Evolutionary conservation across 164 flowering plant genomes (phyloP), one percentile per base, ranked within the genome.

Genomic region (Stephania cephalantha): DNA sequence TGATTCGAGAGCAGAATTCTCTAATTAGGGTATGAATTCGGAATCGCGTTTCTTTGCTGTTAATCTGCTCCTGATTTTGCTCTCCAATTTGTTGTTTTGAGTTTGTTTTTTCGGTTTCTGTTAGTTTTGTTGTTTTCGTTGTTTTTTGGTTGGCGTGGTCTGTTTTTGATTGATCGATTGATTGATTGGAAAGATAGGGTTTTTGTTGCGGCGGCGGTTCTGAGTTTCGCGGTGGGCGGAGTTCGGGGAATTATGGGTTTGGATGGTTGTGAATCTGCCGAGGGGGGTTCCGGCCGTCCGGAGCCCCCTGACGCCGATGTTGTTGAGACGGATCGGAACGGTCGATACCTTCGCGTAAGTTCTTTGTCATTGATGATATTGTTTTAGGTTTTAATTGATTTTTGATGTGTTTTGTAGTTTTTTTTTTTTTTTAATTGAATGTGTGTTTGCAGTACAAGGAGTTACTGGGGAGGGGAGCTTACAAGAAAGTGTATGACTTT

Each of bases 391-490:
- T 5, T 64, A 1, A 20, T 42, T 74, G 68, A 69, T 70, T 58
- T 53, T 52, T 50, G 29, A 25, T 25, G 8, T 3, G 30, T 9
- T 70, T 72, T 15, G 71, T 52, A 70, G 42, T 52, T 45, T 15
- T 25, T 25, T 25, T 25, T 25, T 25, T 25, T 25, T 25, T 52
- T 22, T 70, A 31, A 45, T 70, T 46, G 5, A 48, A 68, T 71
- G 25, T 76, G 3, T 72, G 25, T 76, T 65, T 15, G 76, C 89
- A 90, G 93, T 90, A 82, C 69, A 80, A 73, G 48, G 90, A 89
- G 31, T 77, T 88, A 4, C 68, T 88, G 75, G 93, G 93, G 35
- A 88, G 79, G 73, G 90, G 93, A 17, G 93, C 93, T 48, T 88
- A 76, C 78, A 89, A 89, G 79, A 85, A 85, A 63, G 89, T 86